Conservation (phyloP, 73 alveolate genomes). For the Paramecium sexaurelia region DNA sequence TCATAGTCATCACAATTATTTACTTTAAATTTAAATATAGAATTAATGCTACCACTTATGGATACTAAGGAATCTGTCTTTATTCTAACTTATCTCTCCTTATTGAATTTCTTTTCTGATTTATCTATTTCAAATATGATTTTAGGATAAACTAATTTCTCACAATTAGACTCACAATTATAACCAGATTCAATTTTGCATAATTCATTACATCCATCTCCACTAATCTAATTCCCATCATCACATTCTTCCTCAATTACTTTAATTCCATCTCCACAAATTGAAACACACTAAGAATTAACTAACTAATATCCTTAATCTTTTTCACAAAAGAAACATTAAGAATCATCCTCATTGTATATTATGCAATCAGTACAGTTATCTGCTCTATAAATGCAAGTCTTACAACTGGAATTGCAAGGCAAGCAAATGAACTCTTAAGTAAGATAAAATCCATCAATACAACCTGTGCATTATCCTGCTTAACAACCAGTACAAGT, state of each 20-base stretch:
- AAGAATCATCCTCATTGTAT: not conserved
- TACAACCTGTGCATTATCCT: constrained; percentile 15
- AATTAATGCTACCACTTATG: not conserved
- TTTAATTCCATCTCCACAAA: constrained; percentile 38
- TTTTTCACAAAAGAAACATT: not conserved
- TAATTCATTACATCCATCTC: constrained; percentile 35
- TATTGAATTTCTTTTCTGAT: not conserved
- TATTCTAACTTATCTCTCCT: not conserved
- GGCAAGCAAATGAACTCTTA: not conserved
- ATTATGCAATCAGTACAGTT: constrained; percentile 24
- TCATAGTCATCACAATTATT: not conserved
- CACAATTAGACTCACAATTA: not conserved
- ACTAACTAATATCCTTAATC: not conserved
- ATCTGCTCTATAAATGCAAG: not conserved
- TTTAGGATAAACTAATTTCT: not conserved
- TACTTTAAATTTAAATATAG: not conserved
- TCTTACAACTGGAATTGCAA: not conserved
- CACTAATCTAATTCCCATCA: constrained; percentile 1
- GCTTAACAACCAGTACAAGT: constrained; percentile 28
- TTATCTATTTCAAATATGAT: not conserved
- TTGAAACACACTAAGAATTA: not conserved
- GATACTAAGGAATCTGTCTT: not conserved
- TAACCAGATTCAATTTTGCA: constrained; percentile 41
- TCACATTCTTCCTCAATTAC: not conserved
- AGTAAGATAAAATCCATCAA: constrained; percentile 30